Percentiles rank a stretch among this genome's conserved stretches.
These are phyloP conservation scores for Citropsis articulata DNA, from an alignment of 345 rosid genomes.

Conservation along the genomic window DNA sequence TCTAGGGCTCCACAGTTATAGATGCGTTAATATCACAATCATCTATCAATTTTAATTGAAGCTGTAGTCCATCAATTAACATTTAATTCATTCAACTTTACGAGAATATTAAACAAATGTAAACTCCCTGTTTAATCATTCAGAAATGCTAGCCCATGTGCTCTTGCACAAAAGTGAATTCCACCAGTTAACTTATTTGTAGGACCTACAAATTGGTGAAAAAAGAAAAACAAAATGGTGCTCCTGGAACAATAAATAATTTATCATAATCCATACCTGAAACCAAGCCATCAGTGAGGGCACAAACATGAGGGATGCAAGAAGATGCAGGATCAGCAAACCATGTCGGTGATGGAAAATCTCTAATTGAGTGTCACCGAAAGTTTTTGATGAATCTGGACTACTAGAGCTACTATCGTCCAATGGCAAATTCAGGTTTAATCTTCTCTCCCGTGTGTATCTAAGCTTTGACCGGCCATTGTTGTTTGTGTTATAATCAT, in stretches of 20 bases:
- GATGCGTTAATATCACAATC: background rate
- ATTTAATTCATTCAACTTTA: background rate
- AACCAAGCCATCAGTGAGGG: slow-evolving; percentile 91
- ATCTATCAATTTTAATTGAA: background rate
- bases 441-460: slow-evolving; percentile 31
- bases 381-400: slow-evolving; percentile 48
- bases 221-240: too few relatives aligned
- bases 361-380: slow-evolving; percentile 78
- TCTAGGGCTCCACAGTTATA: background rate
- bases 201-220: background rate
- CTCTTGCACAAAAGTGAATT: background rate
- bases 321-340: slow-evolving; percentile 70
- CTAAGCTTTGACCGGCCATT: slow-evolving; percentile 36
- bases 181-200: background rate
- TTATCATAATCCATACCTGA: slow-evolving; percentile 52
- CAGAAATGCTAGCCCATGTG: background rate
- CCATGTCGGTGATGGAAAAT: slow-evolving; percentile 82
- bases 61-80: background rate
- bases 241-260: background rate
- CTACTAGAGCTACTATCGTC: slow-evolving; percentile 42
- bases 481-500: slow-evolving; percentile 37
- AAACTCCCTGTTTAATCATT: background rate
- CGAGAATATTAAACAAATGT: background rate
- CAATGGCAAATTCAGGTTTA: slow-evolving; percentile 25
- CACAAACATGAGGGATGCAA: slow-evolving; percentile 77